Conservation (phyloP, 2,329 filamentous ascomycete genomes). For the Lasiodiplodia gonubiensis region DNA sequence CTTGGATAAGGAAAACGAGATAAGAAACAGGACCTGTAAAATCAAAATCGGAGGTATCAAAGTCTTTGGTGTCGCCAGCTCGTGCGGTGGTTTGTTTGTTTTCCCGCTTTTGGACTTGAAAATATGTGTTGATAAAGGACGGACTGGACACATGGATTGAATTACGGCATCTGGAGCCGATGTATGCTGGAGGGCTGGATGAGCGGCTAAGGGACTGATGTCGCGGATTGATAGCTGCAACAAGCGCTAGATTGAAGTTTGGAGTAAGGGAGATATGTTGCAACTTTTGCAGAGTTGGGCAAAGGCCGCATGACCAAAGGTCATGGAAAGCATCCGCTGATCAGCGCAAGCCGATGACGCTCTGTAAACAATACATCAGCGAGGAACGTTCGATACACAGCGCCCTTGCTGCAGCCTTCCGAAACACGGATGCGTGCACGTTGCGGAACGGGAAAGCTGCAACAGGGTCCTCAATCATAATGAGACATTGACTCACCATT, state of each 20-base stretch:
- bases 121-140: slow-evolving; percentile 6
- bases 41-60: slow-evolving; percentile 21
- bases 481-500: slow-evolving; percentile 66
- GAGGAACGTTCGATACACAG: slow-evolving; percentile 3
- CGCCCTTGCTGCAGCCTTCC: slow-evolving; percentile 23
- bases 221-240: not conserved
- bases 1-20: not conserved
- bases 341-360: slow-evolving; percentile 82
- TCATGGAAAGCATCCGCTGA: slow-evolving; percentile 17
- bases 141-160: not conserved
- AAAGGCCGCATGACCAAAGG: slow-evolving; percentile 12
- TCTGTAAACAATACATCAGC: slow-evolving; percentile 54
- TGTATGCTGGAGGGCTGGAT: not conserved
- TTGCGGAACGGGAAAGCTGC: slow-evolving; percentile 27
- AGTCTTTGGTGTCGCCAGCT: slow-evolving; percentile 6
- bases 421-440: slow-evolving; percentile 25
- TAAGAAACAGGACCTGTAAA: slow-evolving; percentile 1
- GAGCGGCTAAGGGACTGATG: not conserved
- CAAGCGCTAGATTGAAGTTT: not conserved
- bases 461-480: slow-evolving; percentile 10
- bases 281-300: not conserved
- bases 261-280: slow-evolving; percentile 17
- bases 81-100: slow-evolving; percentile 10
- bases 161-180: not conserved
- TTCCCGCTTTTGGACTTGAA: slow-evolving; percentile 15